A percentile compares a stretch with the other conserved stretches of the same genome.
phyloP scores from a whole-genome alignment of 1,284 basidiomycete species.

The Trichosporon sp. region DNA sequence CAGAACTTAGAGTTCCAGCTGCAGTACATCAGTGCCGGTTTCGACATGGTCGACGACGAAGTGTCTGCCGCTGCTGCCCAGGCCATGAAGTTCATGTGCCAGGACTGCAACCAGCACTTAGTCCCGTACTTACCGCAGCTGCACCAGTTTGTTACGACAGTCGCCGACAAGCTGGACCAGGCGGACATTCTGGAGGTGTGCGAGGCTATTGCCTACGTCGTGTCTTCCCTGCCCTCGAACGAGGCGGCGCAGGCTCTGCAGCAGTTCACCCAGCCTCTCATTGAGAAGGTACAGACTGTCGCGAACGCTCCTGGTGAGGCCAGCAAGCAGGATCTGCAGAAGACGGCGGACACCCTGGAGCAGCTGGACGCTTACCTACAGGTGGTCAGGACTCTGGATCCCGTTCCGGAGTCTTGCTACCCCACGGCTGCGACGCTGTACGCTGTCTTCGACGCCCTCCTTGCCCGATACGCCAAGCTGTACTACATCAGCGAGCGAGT shows the following conservation, averaged over 20 bases:
- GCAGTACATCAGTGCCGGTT: constrained; percentile 89
- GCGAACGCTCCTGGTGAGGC: constrained; percentile 51
- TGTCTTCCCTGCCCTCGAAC: constrained; percentile 81
- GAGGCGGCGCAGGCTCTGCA: constrained; percentile 80
- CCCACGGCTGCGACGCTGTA: constrained; percentile 80
- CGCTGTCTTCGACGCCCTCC: constrained; percentile 76
- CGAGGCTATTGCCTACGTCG: constrained; percentile 93
- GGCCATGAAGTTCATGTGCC: constrained; percentile 93
- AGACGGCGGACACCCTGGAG: constrained; percentile 76
- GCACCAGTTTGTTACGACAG: constrained; percentile 79
- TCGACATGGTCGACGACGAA: constrained; percentile 76
- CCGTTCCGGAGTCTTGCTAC: constrained; percentile 76
- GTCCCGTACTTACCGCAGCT: constrained; percentile 89
- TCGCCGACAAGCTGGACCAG: constrained; percentile 75
- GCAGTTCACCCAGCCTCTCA: constrained; percentile 70
- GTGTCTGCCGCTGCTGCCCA: constrained; percentile 94
- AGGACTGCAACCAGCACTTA: constrained; percentile 94
- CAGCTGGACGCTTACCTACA: constrained; percentile 85
- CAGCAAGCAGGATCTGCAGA: constrained; percentile 67
- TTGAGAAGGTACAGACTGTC: constrained; percentile 58
- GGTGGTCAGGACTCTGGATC: constrained; percentile 76
- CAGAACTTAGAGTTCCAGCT: constrained; percentile 83
- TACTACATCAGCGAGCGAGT: constrained; percentile 81
- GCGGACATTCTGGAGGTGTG: constrained; percentile 90
- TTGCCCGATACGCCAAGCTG: constrained; percentile 76